Conservation (phyloP, 2,329 filamentous ascomycete genomes). For the Colletotrichum plurivorum region DNA sequence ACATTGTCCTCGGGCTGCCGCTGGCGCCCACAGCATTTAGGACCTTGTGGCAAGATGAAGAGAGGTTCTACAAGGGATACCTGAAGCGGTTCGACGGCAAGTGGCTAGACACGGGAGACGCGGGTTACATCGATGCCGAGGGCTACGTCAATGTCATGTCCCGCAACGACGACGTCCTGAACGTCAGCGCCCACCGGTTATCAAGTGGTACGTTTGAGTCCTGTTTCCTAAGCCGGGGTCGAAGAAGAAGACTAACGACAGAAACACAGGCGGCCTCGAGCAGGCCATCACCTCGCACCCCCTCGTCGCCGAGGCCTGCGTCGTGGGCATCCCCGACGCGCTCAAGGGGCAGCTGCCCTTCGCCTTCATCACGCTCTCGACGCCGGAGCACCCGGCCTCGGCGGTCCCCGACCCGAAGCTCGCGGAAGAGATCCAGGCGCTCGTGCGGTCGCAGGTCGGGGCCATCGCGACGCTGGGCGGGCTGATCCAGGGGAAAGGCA, state of each 20-base stretch:
- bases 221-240: too few species aligned
- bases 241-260: not conserved
- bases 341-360: constrained; percentile 94
- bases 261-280: constrained; percentile 80
- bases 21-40: constrained; percentile 89
- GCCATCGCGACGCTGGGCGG: constrained; percentile 89
- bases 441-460: constrained; percentile 86
- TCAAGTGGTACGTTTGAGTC: constrained; percentile 77
- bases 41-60: constrained; percentile 87
- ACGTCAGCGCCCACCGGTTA: constrained; percentile 93
- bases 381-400: constrained; percentile 62
- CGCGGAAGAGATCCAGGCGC: constrained; percentile 75
- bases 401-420: constrained; percentile 64
- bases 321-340: constrained; percentile 87
- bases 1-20: constrained; percentile 88
- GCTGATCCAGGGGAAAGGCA: constrained; percentile 85
- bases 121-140: constrained; percentile 86
- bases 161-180: constrained; percentile 87
- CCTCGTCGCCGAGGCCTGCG: constrained; percentile 84
- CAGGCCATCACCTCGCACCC: constrained; percentile 90
- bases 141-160: constrained; percentile 77
- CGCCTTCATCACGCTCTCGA: constrained; percentile 79
- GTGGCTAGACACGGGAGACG: constrained; percentile 94
- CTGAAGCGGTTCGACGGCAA: constrained; percentile 83
- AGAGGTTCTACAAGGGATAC: constrained; percentile 88